A percentile compares a stretch with the other conserved stretches of the same genome.
Conservation (phyloP, 768 basidiomycete species). For the Lepiota brunneoincarnata region DNA sequence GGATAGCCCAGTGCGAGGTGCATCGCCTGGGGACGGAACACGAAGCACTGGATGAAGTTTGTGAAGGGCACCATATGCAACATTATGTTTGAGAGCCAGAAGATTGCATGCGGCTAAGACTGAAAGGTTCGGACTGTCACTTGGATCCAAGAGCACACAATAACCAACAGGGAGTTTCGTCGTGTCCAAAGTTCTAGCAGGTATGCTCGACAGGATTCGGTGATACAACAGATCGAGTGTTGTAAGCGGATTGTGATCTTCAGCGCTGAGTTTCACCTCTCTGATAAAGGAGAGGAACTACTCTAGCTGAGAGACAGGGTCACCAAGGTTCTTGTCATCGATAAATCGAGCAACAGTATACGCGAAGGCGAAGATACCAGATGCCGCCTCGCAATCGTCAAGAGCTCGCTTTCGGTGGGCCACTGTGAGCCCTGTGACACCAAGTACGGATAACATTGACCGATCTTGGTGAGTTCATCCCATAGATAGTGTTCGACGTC, state of each 20-base stretch:
- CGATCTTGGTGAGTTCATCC: not conserved
- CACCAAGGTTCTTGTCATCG: not conserved
- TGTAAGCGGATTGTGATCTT: not conserved
- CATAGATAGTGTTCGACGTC: not conserved
- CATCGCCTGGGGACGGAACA: not conserved
- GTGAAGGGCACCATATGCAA: not conserved
- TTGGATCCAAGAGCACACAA: not conserved
- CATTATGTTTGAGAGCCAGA: not conserved
- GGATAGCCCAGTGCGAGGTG: not conserved
- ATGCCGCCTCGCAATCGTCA: not conserved
- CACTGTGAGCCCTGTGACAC: not conserved
- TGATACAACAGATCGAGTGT: not conserved
- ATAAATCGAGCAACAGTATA: not conserved
- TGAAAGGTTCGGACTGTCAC: not conserved
- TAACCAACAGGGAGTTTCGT: not conserved
- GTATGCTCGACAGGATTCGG: not conserved
- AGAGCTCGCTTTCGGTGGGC: not conserved
- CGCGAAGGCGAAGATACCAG: not conserved
- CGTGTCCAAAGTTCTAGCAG: not conserved
- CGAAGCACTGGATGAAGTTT: not conserved
- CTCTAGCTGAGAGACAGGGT: not conserved
- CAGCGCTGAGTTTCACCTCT: not conserved
- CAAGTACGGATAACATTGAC: not conserved
- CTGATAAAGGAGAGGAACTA: not conserved
- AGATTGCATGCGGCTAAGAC: not conserved